phyloP scores from a whole-genome alignment of 2,329 filamentous ascomycete genomes.

The Talaromyces amestolkiae region DNA sequence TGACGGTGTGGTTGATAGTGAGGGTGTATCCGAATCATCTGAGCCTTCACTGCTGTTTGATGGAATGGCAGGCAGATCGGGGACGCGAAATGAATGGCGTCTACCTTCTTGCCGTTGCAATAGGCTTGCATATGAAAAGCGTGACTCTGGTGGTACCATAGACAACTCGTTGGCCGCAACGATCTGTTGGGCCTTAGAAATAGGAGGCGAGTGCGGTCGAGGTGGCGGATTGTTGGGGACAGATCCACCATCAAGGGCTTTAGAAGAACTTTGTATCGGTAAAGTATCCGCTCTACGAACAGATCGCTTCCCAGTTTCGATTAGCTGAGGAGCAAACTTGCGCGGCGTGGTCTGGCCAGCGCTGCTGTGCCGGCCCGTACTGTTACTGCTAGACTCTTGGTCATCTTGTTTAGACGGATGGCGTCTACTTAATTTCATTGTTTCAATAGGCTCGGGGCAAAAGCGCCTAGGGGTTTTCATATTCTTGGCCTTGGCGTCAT shows the following conservation, averaged over 20 bases:
- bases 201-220: slow-evolving; percentile 3
- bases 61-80: slow-evolving; percentile 60
- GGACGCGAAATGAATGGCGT: slow-evolving; percentile 60
- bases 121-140: slow-evolving; percentile 46
- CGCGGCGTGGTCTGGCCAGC: slow-evolving; percentile 27
- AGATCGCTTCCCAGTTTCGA: slow-evolving; percentile 73
- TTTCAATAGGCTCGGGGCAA: slow-evolving; percentile 34
- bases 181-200: slow-evolving; percentile 38
- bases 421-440: slow-evolving; percentile 30
- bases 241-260: slow-evolving; percentile 67
- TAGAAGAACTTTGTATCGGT: slow-evolving; percentile 57
- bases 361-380: slow-evolving; percentile 34
- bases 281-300: slow-evolving; percentile 62
- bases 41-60: slow-evolving; percentile 58
- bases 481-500: background rate
- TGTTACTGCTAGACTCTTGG: background rate
- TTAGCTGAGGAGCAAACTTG: slow-evolving; percentile 72
- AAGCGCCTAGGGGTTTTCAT: slow-evolving; percentile 27
- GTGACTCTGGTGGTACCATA: slow-evolving; percentile 36
- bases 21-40: slow-evolving; percentile 41
- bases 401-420: slow-evolving; percentile 31
- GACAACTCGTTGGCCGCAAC: slow-evolving; percentile 20
- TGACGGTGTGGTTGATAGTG: slow-evolving; percentile 41
- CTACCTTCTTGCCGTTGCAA: slow-evolving; percentile 37
- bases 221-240: background rate